These are phyloP conservation scores for Arachis monticola DNA, from an alignment of 331 rosid species.

Conservation along the genomic window DNA sequence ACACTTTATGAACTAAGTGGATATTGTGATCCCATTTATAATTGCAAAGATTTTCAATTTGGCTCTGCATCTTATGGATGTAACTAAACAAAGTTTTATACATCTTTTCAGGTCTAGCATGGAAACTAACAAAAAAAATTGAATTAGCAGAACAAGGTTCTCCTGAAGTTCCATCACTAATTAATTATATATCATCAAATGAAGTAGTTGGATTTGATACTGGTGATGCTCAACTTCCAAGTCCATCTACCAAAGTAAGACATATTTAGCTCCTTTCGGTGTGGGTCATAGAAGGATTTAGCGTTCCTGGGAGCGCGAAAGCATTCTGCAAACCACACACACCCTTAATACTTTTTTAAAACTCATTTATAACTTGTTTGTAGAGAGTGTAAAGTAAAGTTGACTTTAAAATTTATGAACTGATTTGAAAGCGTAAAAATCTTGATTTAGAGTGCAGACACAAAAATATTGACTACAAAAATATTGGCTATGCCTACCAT, in stretches of 20 bases:
- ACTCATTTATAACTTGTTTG: too few species aligned
- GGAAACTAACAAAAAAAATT: slow-evolving; percentile 41
- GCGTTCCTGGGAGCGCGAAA: too few species aligned
- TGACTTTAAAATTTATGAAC: too few species aligned
- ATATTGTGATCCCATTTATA: slow-evolving; percentile 5
- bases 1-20: background rate
- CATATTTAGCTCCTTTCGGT: background rate
- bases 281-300: too few species aligned
- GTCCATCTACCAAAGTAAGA: slow-evolving; percentile 52
- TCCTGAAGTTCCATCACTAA: slow-evolving; percentile 66
- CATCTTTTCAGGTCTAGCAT: slow-evolving; percentile 48
- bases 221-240: slow-evolving; percentile 35
- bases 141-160: slow-evolving; percentile 41
- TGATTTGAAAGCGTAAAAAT: too few species aligned
- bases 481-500: too few species aligned
- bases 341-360: too few species aligned
- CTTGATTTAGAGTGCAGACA: too few species aligned
- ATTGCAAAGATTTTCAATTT: background rate
- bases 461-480: too few species aligned
- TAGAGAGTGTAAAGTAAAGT: too few species aligned
- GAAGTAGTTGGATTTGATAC: slow-evolving; percentile 70
- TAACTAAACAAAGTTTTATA: background rate
- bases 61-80: slow-evolving; percentile 11
- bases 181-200: slow-evolving; percentile 58
- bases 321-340: too few species aligned